phyloP scores from a whole-genome alignment of 75 land plant genomes.

The Adiantum capillusveneris region DNA sequence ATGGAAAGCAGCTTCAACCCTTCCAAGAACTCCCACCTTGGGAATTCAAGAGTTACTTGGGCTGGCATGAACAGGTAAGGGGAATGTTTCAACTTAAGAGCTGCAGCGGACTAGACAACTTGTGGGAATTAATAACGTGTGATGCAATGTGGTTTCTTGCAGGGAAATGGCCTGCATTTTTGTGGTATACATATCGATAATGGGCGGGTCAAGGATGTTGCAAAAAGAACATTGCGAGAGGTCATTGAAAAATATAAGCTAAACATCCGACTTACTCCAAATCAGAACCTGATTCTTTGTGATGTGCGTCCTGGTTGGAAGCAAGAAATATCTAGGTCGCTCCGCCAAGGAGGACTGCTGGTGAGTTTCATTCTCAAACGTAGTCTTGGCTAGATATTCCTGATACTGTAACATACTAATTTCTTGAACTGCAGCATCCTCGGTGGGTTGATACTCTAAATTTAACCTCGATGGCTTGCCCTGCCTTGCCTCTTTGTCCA shows the following conservation, averaged over 20 bases:
- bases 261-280: conserved; percentile 76
- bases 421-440: conserved; percentile 46
- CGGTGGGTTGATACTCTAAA: conserved; percentile 75
- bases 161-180: conserved; percentile 83
- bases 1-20: conserved; percentile 82
- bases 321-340: conserved; percentile 51
- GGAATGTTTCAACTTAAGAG: too few species aligned
- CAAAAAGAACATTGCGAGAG: conserved; percentile 73
- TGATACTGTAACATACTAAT: too few species aligned
- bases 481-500: conserved; percentile 91
- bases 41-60: conserved; percentile 84
- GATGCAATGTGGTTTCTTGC: conserved; percentile 1
- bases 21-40: conserved; percentile 79
- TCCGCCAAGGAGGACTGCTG: conserved; percentile 79
- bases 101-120: too few species aligned
- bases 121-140: too few species aligned
- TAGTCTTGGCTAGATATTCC: too few species aligned
- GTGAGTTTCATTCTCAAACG: conserved; percentile 38
- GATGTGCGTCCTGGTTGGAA: conserved; percentile 68
- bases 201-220: conserved; percentile 75
- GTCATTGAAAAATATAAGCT: conserved; percentile 86
- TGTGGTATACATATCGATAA: conserved; percentile 92
- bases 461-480: conserved; percentile 92
- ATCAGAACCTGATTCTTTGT: conserved; percentile 85
- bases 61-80: conserved; percentile 95